Evolutionary conservation across 2,329 filamentous ascomycete species (phyloP).

Genomic region (Verticillium isaacii): DNA sequence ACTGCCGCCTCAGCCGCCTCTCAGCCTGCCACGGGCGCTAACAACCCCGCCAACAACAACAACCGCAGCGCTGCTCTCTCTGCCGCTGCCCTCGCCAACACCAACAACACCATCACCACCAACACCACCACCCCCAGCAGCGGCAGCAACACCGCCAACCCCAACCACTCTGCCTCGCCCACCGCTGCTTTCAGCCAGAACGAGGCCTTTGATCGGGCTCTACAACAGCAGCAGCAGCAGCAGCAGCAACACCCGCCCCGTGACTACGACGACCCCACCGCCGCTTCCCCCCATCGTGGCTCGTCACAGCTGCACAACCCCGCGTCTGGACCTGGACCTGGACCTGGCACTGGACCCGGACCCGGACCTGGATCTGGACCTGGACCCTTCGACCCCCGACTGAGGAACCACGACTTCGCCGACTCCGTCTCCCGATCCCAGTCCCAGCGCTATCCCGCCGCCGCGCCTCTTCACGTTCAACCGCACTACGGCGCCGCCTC

Average conservation of each 20-base stretch:
- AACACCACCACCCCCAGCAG: conserved; percentile 16
- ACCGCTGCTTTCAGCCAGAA: conserved; percentile 38
- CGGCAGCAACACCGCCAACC: conserved; percentile 19
- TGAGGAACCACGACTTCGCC: conserved; percentile 37
- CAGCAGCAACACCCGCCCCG: conserved; percentile 24
- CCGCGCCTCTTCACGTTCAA: conserved; percentile 21
- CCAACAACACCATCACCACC: conserved; percentile 9
- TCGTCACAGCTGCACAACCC: conserved; percentile 15
- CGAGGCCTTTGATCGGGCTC: conserved; percentile 37
- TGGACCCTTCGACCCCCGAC: conserved; percentile 26
- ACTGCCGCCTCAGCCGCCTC: not conserved
- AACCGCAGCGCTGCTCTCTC: conserved; percentile 1
- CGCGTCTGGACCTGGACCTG: not conserved
- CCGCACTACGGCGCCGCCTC: conserved; percentile 30
- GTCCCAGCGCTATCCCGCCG: conserved; percentile 42
- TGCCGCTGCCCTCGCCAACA: conserved; percentile 11
- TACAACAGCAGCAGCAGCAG: conserved; percentile 19
- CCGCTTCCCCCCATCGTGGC: conserved; percentile 19
- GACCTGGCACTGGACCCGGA: not conserved
- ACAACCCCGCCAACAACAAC: conserved; percentile 9
- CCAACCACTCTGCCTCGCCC: conserved; percentile 42
- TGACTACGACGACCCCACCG: conserved; percentile 20
- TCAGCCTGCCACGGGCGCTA: conserved; percentile 2
- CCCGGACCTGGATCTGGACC: not conserved
- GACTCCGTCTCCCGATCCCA: conserved; percentile 47